phyloP scores from a whole-genome alignment of 2,329 filamentous ascomycete genomes.

The Arthroderma uncinatum region DNA sequence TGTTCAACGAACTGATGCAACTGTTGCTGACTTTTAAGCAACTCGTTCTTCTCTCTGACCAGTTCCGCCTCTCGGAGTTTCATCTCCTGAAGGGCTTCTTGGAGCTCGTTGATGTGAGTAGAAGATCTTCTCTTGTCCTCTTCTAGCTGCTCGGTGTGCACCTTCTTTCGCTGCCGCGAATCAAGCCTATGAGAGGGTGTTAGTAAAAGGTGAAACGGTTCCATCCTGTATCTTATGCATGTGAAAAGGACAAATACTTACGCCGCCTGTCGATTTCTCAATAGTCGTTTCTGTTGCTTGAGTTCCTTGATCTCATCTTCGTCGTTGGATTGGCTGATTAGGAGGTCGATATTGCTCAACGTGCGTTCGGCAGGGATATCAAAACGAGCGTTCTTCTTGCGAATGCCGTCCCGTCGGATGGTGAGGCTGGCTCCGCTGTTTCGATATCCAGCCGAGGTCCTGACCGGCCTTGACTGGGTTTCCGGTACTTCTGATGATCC shows the following conservation, averaged over 20 bases:
- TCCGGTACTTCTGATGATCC: constrained; percentile 39
- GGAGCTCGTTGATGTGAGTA: constrained; percentile 61
- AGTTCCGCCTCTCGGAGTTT: constrained; percentile 48
- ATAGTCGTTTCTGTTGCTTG: constrained; percentile 91
- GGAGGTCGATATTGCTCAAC: constrained; percentile 83
- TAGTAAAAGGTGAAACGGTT: constrained; percentile 1
- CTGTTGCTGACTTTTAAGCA: constrained; percentile 61
- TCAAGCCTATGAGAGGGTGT: constrained; percentile 56
- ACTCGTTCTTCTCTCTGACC: constrained; percentile 48
- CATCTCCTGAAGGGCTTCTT: constrained; percentile 62
- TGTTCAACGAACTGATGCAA: constrained; percentile 64
- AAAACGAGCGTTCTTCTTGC: constrained; percentile 98
- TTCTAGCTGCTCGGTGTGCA: constrained; percentile 91
- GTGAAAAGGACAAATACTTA: constrained; percentile 45
- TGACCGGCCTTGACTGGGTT: constrained; percentile 41
- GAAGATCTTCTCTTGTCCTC: constrained; percentile 92
- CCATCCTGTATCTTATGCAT: constrained; percentile 21
- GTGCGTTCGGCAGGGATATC: constrained; percentile 92
- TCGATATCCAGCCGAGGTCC: constrained; percentile 50
- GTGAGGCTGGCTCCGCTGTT: constrained; percentile 57
- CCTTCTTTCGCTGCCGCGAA: constrained; percentile 94
- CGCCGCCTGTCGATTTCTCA: constrained; percentile 95
- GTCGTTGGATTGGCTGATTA: constrained; percentile 69
- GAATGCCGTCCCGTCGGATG: constrained; percentile 70
- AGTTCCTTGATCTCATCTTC: constrained; percentile 95